phyloP scores from a whole-genome alignment of 306 rosid genomes.

The Vicia faba region DNA sequence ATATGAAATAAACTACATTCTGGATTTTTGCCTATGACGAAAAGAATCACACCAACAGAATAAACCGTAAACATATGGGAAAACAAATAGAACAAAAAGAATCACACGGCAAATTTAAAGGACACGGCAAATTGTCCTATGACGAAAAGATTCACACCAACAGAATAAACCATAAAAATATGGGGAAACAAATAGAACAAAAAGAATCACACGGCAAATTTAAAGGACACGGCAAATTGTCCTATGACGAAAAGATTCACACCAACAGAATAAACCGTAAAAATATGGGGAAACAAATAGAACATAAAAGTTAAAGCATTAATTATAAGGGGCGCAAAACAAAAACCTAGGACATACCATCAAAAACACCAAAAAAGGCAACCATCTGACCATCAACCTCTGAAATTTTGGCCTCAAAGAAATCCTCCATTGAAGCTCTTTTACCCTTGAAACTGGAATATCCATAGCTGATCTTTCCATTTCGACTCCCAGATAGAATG shows the following conservation, averaged over 20 bases:
- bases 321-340: conserved; percentile 19
- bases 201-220: too few relatives aligned
- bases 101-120: too few relatives aligned
- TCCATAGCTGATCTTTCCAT: conserved; percentile 81
- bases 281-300: too few relatives aligned
- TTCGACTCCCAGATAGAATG: conserved; percentile 62
- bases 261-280: conserved; percentile 6
- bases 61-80: too few relatives aligned
- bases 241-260: conserved; percentile 1
- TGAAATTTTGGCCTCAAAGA: conserved; percentile 70
- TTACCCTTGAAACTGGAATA: conserved; percentile 92
- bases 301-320: background rate
- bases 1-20: conserved; percentile 13
- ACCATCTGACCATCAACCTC: conserved; percentile 88
- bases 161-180: too few relatives aligned
- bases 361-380: conserved; percentile 91
- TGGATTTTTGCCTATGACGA: too few relatives aligned
- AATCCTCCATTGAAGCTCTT: conserved; percentile 94
- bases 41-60: too few relatives aligned
- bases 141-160: too few relatives aligned
- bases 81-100: too few relatives aligned
- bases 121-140: background rate
- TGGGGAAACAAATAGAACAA: too few relatives aligned
- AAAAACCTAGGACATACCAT: conserved; percentile 57
- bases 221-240: background rate